A percentile compares a stretch with the other conserved stretches of the same genome.
Evolutionary conservation across 768 basidiomycete genomes (phyloP).

Genomic region (Tricholoma furcatifolium): DNA sequence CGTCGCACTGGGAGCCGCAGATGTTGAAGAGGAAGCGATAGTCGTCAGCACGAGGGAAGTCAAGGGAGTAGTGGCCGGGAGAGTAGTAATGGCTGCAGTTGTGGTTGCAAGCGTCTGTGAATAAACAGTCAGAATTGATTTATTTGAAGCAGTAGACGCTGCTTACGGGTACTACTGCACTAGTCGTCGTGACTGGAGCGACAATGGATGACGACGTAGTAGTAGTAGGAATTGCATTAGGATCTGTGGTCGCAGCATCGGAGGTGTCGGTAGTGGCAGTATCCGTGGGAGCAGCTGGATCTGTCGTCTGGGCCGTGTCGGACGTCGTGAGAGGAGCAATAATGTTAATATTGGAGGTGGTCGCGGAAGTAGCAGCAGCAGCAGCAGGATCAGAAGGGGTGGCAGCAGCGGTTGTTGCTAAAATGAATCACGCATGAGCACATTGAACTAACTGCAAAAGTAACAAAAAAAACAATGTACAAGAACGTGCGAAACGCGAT

Average conservation of each 20-base stretch:
- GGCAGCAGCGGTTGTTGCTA: background rate
- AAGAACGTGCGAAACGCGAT: background rate
- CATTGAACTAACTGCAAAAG: background rate
- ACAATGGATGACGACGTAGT: background rate
- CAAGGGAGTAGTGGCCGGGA: background rate
- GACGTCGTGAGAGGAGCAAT: conserved; percentile 1
- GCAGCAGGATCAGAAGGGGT: background rate
- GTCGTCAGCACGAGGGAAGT: background rate
- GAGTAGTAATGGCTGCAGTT: background rate
- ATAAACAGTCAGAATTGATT: conserved; percentile 1
- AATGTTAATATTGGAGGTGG: background rate
- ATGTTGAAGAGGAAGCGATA: conserved; percentile 5
- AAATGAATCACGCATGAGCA: background rate
- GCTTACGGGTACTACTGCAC: background rate
- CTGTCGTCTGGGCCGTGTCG: too few relatives aligned
- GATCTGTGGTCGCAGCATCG: background rate
- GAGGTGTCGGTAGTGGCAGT: conserved; percentile 4
- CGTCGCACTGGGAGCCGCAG: conserved; percentile 18
- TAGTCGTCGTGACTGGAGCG: background rate
- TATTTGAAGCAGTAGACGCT: background rate
- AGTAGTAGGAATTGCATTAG: background rate
- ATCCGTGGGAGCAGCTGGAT: background rate
- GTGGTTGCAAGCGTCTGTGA: background rate
- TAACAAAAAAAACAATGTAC: background rate
- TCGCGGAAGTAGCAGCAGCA: background rate